Conservation (phyloP, 2,329 filamentous ascomycete species). For the Lachnellula willkommii region DNA sequence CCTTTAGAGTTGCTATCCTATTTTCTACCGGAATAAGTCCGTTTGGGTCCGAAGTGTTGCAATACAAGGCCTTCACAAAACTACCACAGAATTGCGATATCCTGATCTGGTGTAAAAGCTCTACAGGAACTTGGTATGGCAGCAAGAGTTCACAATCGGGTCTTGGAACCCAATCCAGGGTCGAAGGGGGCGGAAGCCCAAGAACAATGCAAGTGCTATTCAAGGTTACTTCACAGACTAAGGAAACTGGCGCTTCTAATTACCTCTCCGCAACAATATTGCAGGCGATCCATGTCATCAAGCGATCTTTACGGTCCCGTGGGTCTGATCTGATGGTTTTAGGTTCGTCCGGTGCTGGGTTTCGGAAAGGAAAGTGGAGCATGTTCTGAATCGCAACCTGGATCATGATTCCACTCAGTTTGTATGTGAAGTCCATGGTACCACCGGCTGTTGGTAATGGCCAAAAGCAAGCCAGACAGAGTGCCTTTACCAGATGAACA, state of each 20-base stretch:
- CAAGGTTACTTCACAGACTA: neutral
- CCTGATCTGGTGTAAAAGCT: slow-evolving; percentile 44
- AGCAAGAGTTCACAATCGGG: slow-evolving; percentile 33
- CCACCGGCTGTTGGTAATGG: slow-evolving; percentile 25
- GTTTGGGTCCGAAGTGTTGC: slow-evolving; percentile 41
- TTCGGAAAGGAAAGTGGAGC: slow-evolving; percentile 22
- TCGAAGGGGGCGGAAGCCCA: slow-evolving; percentile 58
- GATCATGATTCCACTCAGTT: slow-evolving; percentile 28
- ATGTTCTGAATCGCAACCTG: slow-evolving; percentile 27
- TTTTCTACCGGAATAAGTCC: slow-evolving; percentile 42
- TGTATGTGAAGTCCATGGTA: slow-evolving; percentile 23
- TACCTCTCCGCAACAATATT: slow-evolving; percentile 64
- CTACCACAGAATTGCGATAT: slow-evolving; percentile 56
- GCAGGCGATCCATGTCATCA: slow-evolving; percentile 62
- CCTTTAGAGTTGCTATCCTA: slow-evolving; percentile 12
- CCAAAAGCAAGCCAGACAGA: slow-evolving; percentile 28
- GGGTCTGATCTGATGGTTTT: slow-evolving; percentile 13
- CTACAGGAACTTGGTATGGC: slow-evolving; percentile 45
- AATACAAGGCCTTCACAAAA: slow-evolving; percentile 51
- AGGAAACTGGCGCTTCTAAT: slow-evolving; percentile 14
- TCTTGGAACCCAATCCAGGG: slow-evolving; percentile 53
- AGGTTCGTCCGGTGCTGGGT: slow-evolving; percentile 20
- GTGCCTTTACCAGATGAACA: slow-evolving; percentile 21
- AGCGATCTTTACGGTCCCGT: slow-evolving; percentile 41
- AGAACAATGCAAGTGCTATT: slow-evolving; percentile 60